A percentile compares a stretch with the other conserved stretches of the same genome.
Conservation (phyloP, 23 red algal species). For the Cyanidioschyzon merolae region DNA sequence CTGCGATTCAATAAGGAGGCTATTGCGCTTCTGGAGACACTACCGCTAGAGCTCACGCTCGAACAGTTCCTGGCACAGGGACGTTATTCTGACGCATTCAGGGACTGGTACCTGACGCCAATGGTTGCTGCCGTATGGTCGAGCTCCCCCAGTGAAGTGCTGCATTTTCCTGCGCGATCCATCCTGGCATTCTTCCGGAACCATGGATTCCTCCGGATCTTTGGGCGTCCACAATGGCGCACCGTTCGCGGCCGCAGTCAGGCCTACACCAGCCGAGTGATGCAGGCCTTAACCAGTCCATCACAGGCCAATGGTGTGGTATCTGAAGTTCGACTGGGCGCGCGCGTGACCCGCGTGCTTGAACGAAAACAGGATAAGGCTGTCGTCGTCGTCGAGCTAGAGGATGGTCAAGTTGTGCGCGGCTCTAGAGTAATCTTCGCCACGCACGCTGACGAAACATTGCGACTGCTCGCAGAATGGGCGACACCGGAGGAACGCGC, state of each 20-base stretch:
- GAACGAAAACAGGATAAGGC: background rate
- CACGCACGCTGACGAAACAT: constrained; percentile 52
- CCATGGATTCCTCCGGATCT: constrained; percentile 84
- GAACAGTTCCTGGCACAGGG: constrained; percentile 46
- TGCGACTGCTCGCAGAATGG: constrained; percentile 33
- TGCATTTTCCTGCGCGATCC: constrained; percentile 51
- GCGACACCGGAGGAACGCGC: constrained; percentile 40
- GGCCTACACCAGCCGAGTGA: constrained; percentile 41
- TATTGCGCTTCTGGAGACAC: constrained; percentile 24
- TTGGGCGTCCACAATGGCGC: constrained; percentile 76
- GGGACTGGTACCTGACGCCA: constrained; percentile 65
- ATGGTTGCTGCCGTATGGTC: constrained; percentile 91
- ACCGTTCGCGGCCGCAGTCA: constrained; percentile 56
- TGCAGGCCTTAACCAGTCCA: background rate
- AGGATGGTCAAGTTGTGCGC: background rate
- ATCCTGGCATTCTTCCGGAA: constrained; percentile 89
- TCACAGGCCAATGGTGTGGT: background rate
- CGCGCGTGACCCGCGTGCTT: background rate
- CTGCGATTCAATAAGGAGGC: constrained; percentile 70
- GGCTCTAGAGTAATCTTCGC: constrained; percentile 57
- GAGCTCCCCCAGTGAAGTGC: constrained; percentile 32
- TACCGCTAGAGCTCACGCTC: constrained; percentile 31
- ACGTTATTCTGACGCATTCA: constrained; percentile 53
- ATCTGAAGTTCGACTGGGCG: background rate
- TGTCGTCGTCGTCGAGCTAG: background rate